phyloP scores from a whole-genome alignment of 2,329 filamentous ascomycete genomes.

The Lasiodiplodia citricola region DNA sequence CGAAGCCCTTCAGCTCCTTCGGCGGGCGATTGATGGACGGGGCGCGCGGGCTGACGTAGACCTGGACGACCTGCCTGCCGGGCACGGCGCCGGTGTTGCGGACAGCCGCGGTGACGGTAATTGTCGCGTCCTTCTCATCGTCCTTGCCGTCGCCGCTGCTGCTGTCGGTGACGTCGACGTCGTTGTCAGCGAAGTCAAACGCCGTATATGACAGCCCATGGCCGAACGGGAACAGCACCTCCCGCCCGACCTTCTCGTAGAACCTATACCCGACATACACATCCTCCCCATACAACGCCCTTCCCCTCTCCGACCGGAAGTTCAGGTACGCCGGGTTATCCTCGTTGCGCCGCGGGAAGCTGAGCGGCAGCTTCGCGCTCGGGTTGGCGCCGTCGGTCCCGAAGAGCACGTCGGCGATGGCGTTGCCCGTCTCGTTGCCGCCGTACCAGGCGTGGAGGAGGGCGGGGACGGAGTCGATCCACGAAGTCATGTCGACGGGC shows the following conservation, averaged over 20 bases:
- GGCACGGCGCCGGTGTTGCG: constrained; percentile 59
- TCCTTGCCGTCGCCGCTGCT: background rate
- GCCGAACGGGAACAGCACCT: constrained; percentile 66
- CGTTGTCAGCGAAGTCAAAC: constrained; percentile 47
- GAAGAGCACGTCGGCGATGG: constrained; percentile 67
- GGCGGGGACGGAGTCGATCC: constrained; percentile 67
- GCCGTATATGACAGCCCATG: constrained; percentile 67
- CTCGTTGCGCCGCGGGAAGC: constrained; percentile 68
- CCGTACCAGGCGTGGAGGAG: constrained; percentile 75
- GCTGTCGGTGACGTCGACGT: background rate
- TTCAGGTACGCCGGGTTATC: constrained; percentile 70
- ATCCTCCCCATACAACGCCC: constrained; percentile 38
- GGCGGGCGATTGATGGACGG: constrained; percentile 63
- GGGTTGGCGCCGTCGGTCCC: constrained; percentile 68
- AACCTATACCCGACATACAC: constrained; percentile 40
- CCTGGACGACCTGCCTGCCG: constrained; percentile 67
- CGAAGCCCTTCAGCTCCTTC: constrained; percentile 72
- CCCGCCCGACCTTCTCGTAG: constrained; percentile 63
- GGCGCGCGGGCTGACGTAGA: constrained; percentile 66
- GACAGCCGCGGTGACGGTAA: constrained; percentile 49
- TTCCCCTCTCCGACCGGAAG: constrained; percentile 65
- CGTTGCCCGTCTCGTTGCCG: constrained; percentile 68
- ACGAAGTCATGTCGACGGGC: constrained; percentile 67
- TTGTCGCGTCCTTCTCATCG: constrained; percentile 28
- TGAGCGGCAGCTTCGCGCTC: constrained; percentile 66